These are phyloP conservation scores for Botrytis pseudocinerea DNA, from an alignment of 2,329 filamentous ascomycete species.

Conservation along the genomic window DNA sequence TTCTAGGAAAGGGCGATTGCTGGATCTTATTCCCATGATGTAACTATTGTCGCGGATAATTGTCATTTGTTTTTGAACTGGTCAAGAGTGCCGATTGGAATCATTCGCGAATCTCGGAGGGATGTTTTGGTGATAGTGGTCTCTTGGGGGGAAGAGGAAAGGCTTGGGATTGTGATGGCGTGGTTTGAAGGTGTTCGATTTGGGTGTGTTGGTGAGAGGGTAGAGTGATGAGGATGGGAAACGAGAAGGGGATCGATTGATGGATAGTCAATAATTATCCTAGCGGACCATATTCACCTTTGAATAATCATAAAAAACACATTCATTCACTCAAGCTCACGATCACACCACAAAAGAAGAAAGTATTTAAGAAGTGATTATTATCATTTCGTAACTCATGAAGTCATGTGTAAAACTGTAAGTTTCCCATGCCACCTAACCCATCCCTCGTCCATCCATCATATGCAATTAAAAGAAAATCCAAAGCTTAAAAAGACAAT, in stretches of 20 bases:
- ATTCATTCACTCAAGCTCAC: neutral
- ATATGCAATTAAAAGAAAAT: neutral
- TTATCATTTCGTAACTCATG: constrained; percentile 18
- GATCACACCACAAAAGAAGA: neutral
- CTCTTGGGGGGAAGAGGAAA: neutral
- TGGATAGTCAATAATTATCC: accelerated
- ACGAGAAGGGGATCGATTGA: neutral
- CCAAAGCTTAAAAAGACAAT: neutral
- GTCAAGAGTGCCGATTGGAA: neutral
- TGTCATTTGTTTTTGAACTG: neutral
- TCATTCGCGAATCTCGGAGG: neutral
- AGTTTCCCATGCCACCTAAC: neutral
- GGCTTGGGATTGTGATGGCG: neutral
- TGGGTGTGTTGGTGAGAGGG: neutral
- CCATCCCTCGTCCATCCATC: neutral
- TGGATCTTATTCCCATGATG: neutral
- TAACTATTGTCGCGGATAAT: neutral
- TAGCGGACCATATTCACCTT: neutral
- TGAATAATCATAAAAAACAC: neutral
- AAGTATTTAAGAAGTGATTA: neutral
- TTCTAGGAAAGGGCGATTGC: too few relatives aligned
- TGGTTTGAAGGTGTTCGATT: too few relatives aligned
- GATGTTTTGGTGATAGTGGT: neutral
- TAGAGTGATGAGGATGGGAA: neutral
- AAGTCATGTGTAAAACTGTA: neutral